Base-by-base conservation (phyloP, 164 flowering plant species). In the Vitis rupestris region DNA sequence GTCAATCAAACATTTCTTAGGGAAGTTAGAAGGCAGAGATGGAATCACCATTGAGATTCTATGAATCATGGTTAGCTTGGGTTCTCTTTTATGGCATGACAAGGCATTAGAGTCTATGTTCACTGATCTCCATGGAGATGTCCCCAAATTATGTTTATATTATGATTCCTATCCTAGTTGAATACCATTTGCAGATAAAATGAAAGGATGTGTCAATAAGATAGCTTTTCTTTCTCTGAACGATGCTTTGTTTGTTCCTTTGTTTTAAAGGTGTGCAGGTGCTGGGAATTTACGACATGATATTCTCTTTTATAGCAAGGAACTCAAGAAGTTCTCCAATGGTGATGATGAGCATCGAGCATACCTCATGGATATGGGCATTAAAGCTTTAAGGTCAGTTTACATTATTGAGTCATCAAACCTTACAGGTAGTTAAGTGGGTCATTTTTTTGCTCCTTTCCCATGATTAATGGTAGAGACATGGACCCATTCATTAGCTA, bases 221-320 rank as follows among this genome's bases (percentile, higher is more conserved):
- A 31, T 47, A 7, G 10, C 12, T 9, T 44, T 50, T 27, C 44
- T 17, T 65, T 10, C 50, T 48, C 29, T 13, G 27, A 2, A 23
- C 23, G 17, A 10, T 72, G 27, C 48, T 72, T 27, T 56, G 11
- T 49, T 64, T 63, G 10, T 68, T 59, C 57, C 30, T 50, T 58
- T 50, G 16, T 69, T 73, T 53, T 65, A 74, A 27, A 94, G 99
- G 87, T 92, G 99, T 85, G 86, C 93, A 29, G 99, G 97, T 50
- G 97, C 99, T 63, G 99, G 97, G 60, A 88, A 90, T 80, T 73
- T 92, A 66, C 79, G 90, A 65, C 90, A 90, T 59, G 97, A 94
- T 76, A 89, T 94, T 70, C 80, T 88, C 30, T 73, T 79, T 68
- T 90, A 87, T 60, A 80, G 73, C 27, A 84, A 84, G 78, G 85